A percentile compares a stretch with the other conserved stretches of the same genome.
Evolutionary conservation across 2,329 filamentous ascomycete species (phyloP).

Genomic region (Zymoseptoria pseudotritici): DNA sequence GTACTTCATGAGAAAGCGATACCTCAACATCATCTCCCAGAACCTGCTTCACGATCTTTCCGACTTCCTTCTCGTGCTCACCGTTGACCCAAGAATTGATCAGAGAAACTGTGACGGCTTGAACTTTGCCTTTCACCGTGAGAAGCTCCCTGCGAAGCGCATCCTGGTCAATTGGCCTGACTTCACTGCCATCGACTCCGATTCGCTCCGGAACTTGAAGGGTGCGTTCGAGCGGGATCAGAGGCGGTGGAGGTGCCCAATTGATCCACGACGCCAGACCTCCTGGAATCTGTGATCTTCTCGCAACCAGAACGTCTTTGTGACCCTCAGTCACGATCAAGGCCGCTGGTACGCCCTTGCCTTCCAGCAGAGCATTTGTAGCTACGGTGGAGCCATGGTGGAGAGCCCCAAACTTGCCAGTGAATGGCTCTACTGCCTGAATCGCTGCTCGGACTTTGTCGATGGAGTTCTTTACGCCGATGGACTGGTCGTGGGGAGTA

Average conservation of each 20-base stretch:
- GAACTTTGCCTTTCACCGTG: conserved; percentile 21
- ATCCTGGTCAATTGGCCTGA: conserved; percentile 19
- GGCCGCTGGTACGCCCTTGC: conserved; percentile 22
- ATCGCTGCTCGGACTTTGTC: conserved; percentile 21
- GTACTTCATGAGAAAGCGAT: conserved; percentile 20
- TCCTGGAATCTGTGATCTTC: conserved; percentile 21
- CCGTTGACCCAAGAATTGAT: conserved; percentile 23
- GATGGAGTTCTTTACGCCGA: conserved; percentile 23
- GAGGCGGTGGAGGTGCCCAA: conserved; percentile 20
- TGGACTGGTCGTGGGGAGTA: conserved; percentile 22
- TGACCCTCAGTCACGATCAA: conserved; percentile 23
- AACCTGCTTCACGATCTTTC: conserved; percentile 19
- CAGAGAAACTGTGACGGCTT: conserved; percentile 22
- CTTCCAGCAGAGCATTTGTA: conserved; percentile 22
- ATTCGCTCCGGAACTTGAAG: conserved; percentile 20
- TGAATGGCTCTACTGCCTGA: conserved; percentile 19
- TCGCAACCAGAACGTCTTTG: conserved; percentile 22
- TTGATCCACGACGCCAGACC: conserved; percentile 23
- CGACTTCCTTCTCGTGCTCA: conserved; percentile 21
- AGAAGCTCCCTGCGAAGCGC: conserved; percentile 18
- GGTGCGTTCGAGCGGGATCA: conserved; percentile 22
- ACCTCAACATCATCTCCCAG: conserved; percentile 20
- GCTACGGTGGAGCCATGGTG: conserved; percentile 23
- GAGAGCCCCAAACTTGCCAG: conserved; percentile 21
- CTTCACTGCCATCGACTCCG: conserved; percentile 18